These are phyloP conservation scores for Allium fistulosum DNA, from an alignment of 106 monocot species.

Conservation along the genomic window DNA sequence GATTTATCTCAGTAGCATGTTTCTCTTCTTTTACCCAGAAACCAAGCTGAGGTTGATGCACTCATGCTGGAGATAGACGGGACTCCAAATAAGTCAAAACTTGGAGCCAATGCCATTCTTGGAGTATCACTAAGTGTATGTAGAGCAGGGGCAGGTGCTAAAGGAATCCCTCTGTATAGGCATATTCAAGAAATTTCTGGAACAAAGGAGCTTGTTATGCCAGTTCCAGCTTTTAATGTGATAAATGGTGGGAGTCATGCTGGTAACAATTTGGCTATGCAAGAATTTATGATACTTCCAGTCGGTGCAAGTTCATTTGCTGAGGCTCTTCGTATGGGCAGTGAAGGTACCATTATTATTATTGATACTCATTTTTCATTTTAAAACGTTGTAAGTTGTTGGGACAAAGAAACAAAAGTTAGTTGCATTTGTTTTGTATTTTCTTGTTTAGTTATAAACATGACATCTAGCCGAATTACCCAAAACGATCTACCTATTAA, in stretches of 20 bases:
- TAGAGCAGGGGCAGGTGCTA: constrained; percentile 94
- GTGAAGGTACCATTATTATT: constrained; percentile 63
- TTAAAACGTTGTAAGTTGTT: too few species aligned
- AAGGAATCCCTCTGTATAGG: constrained; percentile 74
- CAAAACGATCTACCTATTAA: too few species aligned
- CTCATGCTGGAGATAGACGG: constrained; percentile 94
- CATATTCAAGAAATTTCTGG: constrained; percentile 92
- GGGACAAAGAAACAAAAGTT: too few species aligned
- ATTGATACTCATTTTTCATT: too few species aligned
- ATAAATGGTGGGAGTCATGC: constrained; percentile 99
- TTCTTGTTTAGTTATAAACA: too few species aligned
- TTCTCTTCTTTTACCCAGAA: constrained; percentile 28
- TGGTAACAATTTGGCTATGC: constrained; percentile 97
- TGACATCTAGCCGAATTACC: too few species aligned
- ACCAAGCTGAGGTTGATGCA: constrained; percentile 73
- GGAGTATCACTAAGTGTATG: constrained; percentile 91
- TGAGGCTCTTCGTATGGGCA: constrained; percentile 86
- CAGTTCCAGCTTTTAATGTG: constrained; percentile 97
- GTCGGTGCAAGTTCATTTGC: constrained; percentile 89
- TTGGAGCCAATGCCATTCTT: constrained; percentile 93
- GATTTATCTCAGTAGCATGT: not conserved
- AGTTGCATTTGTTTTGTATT: too few species aligned
- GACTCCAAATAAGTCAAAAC: constrained; percentile 83
- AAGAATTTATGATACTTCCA: constrained; percentile 97
- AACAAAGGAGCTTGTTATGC: constrained; percentile 90